These are phyloP conservation scores for Naganishia sp. DNA, from an alignment of 1,284 basidiomycete species.

Conservation along the genomic window DNA sequence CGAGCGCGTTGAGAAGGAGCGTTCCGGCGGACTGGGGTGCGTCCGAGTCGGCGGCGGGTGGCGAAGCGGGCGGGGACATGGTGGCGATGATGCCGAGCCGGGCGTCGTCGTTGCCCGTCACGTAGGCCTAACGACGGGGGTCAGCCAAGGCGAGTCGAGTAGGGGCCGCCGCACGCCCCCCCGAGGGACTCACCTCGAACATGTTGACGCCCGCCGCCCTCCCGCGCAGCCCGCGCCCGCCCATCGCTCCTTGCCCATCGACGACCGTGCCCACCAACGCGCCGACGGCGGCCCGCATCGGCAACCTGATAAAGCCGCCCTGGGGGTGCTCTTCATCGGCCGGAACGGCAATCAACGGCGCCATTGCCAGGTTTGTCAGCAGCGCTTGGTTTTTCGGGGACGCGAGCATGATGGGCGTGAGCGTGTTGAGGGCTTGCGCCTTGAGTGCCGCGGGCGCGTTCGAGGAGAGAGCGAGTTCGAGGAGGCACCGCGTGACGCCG, in stretches of 20 bases:
- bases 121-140: slow-evolving; percentile 41
- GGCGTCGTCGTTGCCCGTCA: slow-evolving; percentile 53
- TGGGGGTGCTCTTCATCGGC: slow-evolving; percentile 53
- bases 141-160: background rate
- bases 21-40: slow-evolving; percentile 55
- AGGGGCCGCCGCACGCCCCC: background rate
- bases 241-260: slow-evolving; percentile 47
- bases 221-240: slow-evolving; percentile 49
- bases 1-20: slow-evolving; percentile 57
- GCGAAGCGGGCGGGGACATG: slow-evolving; percentile 40
- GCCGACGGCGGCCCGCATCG: slow-evolving; percentile 52
- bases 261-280: slow-evolving; percentile 50
- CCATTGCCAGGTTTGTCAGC: slow-evolving; percentile 53
- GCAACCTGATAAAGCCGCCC: slow-evolving; percentile 52
- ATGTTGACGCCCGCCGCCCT: slow-evolving; percentile 56
- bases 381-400: slow-evolving; percentile 58
- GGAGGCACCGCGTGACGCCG: slow-evolving; percentile 75
- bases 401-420: slow-evolving; percentile 62
- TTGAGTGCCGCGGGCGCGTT: slow-evolving; percentile 87
- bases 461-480: slow-evolving; percentile 85
- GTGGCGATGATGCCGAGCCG: slow-evolving; percentile 53
- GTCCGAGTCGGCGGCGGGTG: slow-evolving; percentile 35
- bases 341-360: slow-evolving; percentile 55
- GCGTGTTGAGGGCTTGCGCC: slow-evolving; percentile 75
- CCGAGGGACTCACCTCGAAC: slow-evolving; percentile 53